These are phyloP conservation scores for Cantharellus anzutake DNA, from an alignment of 768 basidiomycete genomes.

Conservation along the genomic window DNA sequence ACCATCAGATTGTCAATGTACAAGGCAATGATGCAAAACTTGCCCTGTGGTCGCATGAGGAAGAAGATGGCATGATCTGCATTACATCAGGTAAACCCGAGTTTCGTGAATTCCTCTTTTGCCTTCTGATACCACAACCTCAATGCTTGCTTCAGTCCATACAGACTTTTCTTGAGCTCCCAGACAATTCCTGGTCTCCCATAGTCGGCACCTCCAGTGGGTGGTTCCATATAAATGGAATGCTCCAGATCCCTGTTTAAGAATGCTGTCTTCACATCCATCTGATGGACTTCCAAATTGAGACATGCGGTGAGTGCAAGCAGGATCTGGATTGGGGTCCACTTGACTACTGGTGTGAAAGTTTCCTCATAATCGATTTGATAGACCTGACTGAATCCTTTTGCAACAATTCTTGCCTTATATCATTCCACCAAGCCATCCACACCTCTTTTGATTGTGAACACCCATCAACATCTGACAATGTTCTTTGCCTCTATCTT, in stretches of 20 bases:
- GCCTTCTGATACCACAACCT: slow-evolving; percentile 18
- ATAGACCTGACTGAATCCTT: slow-evolving; percentile 14
- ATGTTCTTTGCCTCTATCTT: no score
- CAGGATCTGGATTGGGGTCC: neutral
- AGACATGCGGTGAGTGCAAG: slow-evolving; percentile 1
- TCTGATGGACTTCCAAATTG: slow-evolving; percentile 6
- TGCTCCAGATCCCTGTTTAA: slow-evolving; percentile 8
- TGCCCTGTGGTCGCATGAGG: slow-evolving; percentile 1
- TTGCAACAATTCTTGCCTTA: slow-evolving; percentile 15
- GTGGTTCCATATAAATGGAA: slow-evolving; percentile 8
- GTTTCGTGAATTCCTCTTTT: slow-evolving; percentile 13
- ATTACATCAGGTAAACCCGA: slow-evolving; percentile 17
- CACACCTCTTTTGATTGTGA: slow-evolving; percentile 11
- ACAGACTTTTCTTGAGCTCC: slow-evolving; percentile 14
- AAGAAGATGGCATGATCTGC: slow-evolving; percentile 16
- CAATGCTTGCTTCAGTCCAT: slow-evolving; percentile 22
- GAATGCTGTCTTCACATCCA: slow-evolving; percentile 7
- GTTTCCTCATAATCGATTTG: slow-evolving; percentile 14
- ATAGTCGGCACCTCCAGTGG: slow-evolving; percentile 3
- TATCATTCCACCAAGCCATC: slow-evolving; percentile 9
- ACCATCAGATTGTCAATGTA: slow-evolving; percentile 1
- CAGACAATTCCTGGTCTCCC: slow-evolving; percentile 10
- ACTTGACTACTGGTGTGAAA: slow-evolving; percentile 5
- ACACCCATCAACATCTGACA: slow-evolving; percentile 15
- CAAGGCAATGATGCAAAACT: slow-evolving; percentile 7